Base-by-base conservation (phyloP, 202 grass and related monocot species). In the Zoysia matrella region DNA sequence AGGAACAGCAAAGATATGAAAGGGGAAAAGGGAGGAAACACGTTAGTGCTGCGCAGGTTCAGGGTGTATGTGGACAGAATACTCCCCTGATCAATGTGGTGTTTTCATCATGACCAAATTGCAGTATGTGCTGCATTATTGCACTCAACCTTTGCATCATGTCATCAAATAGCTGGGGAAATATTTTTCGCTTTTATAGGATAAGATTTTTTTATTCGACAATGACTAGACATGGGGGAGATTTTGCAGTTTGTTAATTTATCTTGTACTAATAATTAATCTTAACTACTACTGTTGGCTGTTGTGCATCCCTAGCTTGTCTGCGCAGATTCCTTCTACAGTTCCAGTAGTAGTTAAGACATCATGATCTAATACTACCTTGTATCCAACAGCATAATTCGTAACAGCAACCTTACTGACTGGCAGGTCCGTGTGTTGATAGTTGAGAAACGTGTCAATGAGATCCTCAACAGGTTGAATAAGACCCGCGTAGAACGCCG, bases 401-500 rank as follows among this genome's bases (percentile, higher is more conserved):
- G 30, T 36, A 36, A 41, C 10, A 39, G 8, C 42, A 45, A 39
- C 60, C 1, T 60, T 36, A 30, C 50, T 72, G n/a, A 3, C 8
- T 78, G 60, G 60, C 77, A 99, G 96, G 96, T 95, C 8, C 91
- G 75, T 53, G 75, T 83, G 41, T 73, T 99, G 64, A 90, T 65
- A 60, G 87, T 96, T 2, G 96, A 99, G 89, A 99, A 94, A 76
- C 93, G 93, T 70, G 90, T 96, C 22, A 99, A 96, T 14, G 96
- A 99, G 79, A 90, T 94, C 67, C 80, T 99, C 74, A 99, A 92
- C 75, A 92, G 93, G 87, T 80, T 99, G 89, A 95, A 96, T 70
- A 99, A 99, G 83, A 99, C 96, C 49, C 93, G 87, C 74, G 96
- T 99, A n/a, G 96, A 96, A 53, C 92, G 96, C 71, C 83, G 85